Conservation (phyloP, 345 rosid genomes). For the Gossypioides kirkii region DNA sequence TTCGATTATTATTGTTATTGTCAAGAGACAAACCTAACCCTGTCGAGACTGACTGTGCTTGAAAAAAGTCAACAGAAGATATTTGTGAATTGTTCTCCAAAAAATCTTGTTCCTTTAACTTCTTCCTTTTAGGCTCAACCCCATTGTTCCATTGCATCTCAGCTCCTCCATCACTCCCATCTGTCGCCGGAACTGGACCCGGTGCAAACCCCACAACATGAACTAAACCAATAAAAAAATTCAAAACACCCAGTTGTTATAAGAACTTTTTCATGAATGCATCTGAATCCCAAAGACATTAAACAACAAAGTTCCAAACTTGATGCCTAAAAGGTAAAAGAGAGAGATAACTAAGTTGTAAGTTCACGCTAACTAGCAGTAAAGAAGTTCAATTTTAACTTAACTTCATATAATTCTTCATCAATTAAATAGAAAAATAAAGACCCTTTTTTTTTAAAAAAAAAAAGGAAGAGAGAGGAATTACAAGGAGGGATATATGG, state of each 20-base stretch:
- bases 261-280: neutral
- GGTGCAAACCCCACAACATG: constrained; percentile 81
- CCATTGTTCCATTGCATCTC: constrained; percentile 62
- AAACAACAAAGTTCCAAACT: neutral
- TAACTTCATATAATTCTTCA: neutral
- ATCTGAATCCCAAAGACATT: neutral
- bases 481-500: constrained; percentile 83
- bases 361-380: neutral
- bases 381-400: neutral
- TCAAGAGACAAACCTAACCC: constrained; percentile 81
- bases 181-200: constrained; percentile 42
- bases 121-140: constrained; percentile 52
- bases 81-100: constrained; percentile 70
- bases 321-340: neutral
- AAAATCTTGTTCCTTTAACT: constrained; percentile 62
- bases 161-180: constrained; percentile 45
- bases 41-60: constrained; percentile 64
- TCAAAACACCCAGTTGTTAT: neutral
- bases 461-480: neutral
- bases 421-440: neutral
- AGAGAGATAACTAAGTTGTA: neutral
- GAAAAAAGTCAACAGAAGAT: constrained; percentile 69
- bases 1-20: constrained; percentile 31
- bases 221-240: constrained; percentile 36
- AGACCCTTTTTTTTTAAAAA: neutral